phyloP scores from a whole-genome alignment of 2,329 filamentous ascomycete genomes.

The Penicillium griseofulvum region DNA sequence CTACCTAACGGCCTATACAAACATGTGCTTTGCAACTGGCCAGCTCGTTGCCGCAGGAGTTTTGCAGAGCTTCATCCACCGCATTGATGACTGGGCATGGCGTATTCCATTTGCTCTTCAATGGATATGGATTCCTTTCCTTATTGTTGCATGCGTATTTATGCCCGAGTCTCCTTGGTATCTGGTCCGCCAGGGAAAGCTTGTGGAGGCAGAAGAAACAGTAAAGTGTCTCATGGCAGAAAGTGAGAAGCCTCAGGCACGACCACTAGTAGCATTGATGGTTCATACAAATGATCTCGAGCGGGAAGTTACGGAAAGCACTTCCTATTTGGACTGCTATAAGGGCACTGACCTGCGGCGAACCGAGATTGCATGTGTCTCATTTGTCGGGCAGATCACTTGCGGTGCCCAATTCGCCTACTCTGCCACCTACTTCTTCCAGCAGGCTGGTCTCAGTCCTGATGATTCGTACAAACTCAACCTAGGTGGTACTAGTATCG shows the following conservation, averaged over 20 bases:
- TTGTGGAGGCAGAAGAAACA: conserved; percentile 43
- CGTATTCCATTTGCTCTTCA: conserved; percentile 53
- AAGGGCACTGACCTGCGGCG: conserved; percentile 35
- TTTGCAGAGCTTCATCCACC: conserved; percentile 42
- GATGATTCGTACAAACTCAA: conserved; percentile 44
- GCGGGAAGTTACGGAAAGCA: conserved; percentile 20
- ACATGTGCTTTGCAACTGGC: conserved; percentile 59
- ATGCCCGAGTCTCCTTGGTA: conserved; percentile 55
- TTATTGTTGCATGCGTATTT: conserved; percentile 45
- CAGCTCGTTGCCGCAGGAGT: conserved; percentile 52
- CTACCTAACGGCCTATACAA: conserved; percentile 56
- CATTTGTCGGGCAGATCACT: conserved; percentile 35
- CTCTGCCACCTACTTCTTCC: conserved; percentile 38
- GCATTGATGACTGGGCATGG: conserved; percentile 49
- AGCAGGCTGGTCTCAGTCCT: conserved; percentile 39
- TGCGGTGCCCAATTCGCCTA: conserved; percentile 31
- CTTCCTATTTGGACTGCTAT: conserved; percentile 32
- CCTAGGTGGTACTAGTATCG: conserved; percentile 63
- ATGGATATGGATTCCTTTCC: conserved; percentile 52
- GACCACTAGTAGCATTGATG: conserved; percentile 50
- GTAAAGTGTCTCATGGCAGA: conserved; percentile 37
- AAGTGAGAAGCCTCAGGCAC: conserved; percentile 33
- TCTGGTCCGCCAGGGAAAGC: conserved; percentile 45
- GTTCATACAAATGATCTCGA: conserved; percentile 53
- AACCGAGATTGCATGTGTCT: conserved; percentile 42